Evolutionary conservation across 2,329 filamentous ascomycete species (phyloP).

Genomic region (Trichothecium roseum): DNA sequence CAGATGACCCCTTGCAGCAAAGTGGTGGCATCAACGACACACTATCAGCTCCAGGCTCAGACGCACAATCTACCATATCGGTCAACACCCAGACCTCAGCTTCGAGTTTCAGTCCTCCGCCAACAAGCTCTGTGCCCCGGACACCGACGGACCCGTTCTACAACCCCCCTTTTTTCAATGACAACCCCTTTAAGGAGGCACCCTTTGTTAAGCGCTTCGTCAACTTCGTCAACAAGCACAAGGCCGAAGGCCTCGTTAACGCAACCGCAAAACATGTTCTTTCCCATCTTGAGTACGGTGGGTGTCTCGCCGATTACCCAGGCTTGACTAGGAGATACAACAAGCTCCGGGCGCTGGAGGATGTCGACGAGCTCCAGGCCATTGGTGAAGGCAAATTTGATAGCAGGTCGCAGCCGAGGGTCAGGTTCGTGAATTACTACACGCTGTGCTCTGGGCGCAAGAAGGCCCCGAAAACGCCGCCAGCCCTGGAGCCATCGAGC

Average conservation of each 20-base stretch:
- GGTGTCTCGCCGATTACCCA: constrained; percentile 66
- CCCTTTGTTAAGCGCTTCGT: constrained; percentile 57
- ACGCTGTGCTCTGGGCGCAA: constrained; percentile 69
- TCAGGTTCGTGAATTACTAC: constrained; percentile 85
- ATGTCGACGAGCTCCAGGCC: constrained; percentile 45
- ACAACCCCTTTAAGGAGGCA: constrained; percentile 57
- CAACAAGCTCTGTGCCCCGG: too few relatives aligned
- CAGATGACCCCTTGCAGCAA: constrained; percentile 15
- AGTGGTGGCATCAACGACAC: not conserved
- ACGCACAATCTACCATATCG: not conserved
- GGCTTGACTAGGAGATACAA: constrained; percentile 62
- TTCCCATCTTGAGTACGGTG: constrained; percentile 76
- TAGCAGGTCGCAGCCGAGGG: constrained; percentile 30
- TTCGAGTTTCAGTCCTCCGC: too few relatives aligned
- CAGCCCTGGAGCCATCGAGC: not conserved
- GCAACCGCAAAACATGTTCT: constrained; percentile 65
- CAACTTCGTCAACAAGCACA: constrained; percentile 77
- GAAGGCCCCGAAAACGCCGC: constrained; percentile 29
- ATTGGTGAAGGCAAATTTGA: constrained; percentile 8
- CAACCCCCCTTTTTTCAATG: constrained; percentile 68
- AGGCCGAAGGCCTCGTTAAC: constrained; percentile 52
- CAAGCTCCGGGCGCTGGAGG: constrained; percentile 60
- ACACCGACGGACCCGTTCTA: constrained; percentile 49
- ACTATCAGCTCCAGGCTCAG: too few relatives aligned
- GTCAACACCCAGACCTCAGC: too few relatives aligned